A percentile compares a stretch with the other conserved stretches of the same genome.
Evolutionary conservation across 305 asterid genomes (phyloP).

Genomic region (Withania somnifera): DNA sequence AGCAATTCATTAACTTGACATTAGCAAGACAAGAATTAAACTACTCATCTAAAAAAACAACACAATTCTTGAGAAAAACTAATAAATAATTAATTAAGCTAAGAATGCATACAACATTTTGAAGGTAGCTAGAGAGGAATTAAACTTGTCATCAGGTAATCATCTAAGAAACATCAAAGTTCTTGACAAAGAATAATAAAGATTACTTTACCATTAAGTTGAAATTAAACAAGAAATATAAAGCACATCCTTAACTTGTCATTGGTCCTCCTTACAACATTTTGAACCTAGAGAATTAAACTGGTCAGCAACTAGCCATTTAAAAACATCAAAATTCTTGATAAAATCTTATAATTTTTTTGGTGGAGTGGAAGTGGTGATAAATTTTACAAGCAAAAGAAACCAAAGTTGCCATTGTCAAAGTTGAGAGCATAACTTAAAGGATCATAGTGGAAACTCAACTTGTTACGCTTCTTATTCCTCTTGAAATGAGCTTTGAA

Average conservation of each 20-base stretch:
- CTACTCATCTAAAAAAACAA: no score
- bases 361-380: neutral
- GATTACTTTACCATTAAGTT: neutral
- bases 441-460: constrained; percentile 26
- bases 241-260: neutral
- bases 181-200: no score
- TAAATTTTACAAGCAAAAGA: constrained; percentile 11
- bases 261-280: neutral
- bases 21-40: no score
- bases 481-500: constrained; percentile 10
- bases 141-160: neutral
- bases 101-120: neutral
- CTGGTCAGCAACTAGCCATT: no score
- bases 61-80: no score
- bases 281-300: neutral
- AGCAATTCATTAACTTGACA: no score
- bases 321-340: neutral
- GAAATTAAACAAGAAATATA: neutral
- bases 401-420: constrained; percentile 25
- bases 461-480: neutral
- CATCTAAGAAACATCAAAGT: no score
- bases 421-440: constrained; percentile 30
- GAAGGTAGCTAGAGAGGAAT: neutral
- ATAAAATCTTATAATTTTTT: neutral
- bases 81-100: no score